These are phyloP conservation scores for Moesziomyces aphidis DNA, from an alignment of 1,284 basidiomycete species.

Conservation along the genomic window DNA sequence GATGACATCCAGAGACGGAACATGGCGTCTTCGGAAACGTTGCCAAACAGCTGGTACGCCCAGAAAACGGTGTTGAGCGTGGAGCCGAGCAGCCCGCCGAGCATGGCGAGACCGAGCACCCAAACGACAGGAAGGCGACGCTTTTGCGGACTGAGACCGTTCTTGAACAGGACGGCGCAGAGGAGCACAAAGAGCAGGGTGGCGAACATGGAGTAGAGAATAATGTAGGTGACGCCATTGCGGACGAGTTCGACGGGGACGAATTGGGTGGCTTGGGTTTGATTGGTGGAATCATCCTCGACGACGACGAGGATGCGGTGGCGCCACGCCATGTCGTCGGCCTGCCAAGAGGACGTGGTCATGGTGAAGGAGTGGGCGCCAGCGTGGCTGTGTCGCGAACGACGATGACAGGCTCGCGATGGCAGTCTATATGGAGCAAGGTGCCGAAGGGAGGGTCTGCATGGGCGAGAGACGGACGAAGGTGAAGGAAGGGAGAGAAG, in stretches of 20 bases:
- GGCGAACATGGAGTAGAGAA: slow-evolving; percentile 54
- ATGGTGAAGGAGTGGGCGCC: slow-evolving; percentile 7
- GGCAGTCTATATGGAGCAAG: neutral
- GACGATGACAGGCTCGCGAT: neutral
- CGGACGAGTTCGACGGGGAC: slow-evolving; percentile 45
- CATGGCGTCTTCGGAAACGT: slow-evolving; percentile 26
- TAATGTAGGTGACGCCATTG: slow-evolving; percentile 53
- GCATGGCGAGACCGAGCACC: slow-evolving; percentile 48
- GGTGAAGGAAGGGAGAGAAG: neutral
- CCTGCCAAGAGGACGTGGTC: slow-evolving; percentile 6
- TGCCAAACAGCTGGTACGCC: slow-evolving; percentile 50
- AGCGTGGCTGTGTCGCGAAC: slow-evolving; percentile 1
- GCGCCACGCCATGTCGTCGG: slow-evolving; percentile 17
- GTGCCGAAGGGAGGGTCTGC: neutral
- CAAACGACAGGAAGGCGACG: slow-evolving; percentile 41
- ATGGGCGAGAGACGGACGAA: neutral
- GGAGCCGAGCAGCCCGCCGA: slow-evolving; percentile 47
- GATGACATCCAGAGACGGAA: slow-evolving; percentile 48
- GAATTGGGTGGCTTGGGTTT: slow-evolving; percentile 15
- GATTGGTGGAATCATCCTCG: slow-evolving; percentile 13
- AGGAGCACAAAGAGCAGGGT: slow-evolving; percentile 53
- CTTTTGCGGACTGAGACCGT: slow-evolving; percentile 45
- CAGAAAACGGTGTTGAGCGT: slow-evolving; percentile 54
- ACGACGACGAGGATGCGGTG: slow-evolving; percentile 37
- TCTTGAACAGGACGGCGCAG: slow-evolving; percentile 48